Evolutionary conservation across 495 filamentous ascomycete genomes (phyloP), one percentile per base, ranked within the genome.

Genomic region (Penicillium salamii): DNA sequence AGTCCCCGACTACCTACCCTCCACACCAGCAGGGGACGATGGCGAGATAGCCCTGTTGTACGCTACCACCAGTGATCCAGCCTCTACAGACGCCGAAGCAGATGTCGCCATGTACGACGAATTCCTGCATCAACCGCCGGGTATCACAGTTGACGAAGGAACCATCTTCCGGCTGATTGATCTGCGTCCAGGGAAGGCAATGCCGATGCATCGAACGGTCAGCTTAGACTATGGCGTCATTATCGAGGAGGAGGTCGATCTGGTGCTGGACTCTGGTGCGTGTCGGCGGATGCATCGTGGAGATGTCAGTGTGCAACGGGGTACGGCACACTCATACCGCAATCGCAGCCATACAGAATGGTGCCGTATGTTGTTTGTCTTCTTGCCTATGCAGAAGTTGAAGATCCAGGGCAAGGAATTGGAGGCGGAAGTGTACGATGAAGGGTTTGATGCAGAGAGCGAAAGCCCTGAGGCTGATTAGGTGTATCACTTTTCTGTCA

Each of bases 141-240:
- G 61, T 0, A 50, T 70, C 5, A 70, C 65, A 3, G 55, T 54
- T 2, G 55, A 49, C 2, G 2, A 15, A 8, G 80, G 80, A 34
- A 67, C 69, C 3, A 37, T 61, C 0, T 71, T 68, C 49, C 66
- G 63, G 42, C 86, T 41, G 84, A 84, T 46, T 59, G 87, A 59
- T 81, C 85, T 72, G 67, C 85, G 32, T 68, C 88, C 67, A 74
- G 86, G 42, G 76, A 78, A 58, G 82, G 86, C 68, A 75, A 88
- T 42, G 77, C 58, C 72, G 7, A 72, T 91, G 85, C 88, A 91
- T 59, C 74, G 86, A 0, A 89, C 87, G 3, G 76, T 83, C 43
- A 80, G 74, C 5, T 52, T 91, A 1, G 88, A 91, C 51, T 90
- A 87, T 55, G 85, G 85, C 6, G 75, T 89, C 47, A 74, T 90